A percentile compares a stretch with the other conserved stretches of the same genome.
phyloP scores from a whole-genome alignment of 31 red algal genomes.

The Odonthalia washingtoniensis region DNA sequence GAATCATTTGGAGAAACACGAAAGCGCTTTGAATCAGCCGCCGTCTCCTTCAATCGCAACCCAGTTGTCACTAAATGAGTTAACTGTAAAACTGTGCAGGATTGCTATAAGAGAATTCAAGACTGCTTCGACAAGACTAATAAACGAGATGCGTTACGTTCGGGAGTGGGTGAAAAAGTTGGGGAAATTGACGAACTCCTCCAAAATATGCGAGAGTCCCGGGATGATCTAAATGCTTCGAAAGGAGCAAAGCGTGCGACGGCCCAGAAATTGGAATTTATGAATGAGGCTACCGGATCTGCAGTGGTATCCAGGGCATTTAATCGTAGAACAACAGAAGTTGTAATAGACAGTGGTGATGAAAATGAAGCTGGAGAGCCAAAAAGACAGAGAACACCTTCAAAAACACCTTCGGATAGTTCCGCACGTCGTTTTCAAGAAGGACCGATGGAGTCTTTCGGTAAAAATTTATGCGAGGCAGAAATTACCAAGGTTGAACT shows the following conservation, averaged over 20 bases:
- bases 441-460: no score
- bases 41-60: constrained; percentile 18
- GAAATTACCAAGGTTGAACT: background rate
- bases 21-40: constrained; percentile 16
- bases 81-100: constrained; percentile 31
- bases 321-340: no score
- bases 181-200: constrained; percentile 43
- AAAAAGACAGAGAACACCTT: no score
- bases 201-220: constrained; percentile 33
- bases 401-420: no score
- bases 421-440: no score
- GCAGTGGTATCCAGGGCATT: no score
- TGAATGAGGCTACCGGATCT: constrained; percentile 7
- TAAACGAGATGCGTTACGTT: background rate
- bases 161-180: constrained; percentile 45
- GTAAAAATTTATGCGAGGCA: background rate
- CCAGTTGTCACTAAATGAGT: background rate
- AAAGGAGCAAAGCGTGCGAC: constrained; percentile 23
- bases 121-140: constrained; percentile 6
- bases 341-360: no score
- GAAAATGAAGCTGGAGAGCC: no score
- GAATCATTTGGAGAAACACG: background rate
- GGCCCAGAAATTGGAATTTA: constrained; percentile 3
- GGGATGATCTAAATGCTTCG: background rate
- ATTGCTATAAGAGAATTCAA: constrained; percentile 47